A percentile compares a stretch with the other conserved stretches of the same genome.
Conservation (phyloP, 2,329 filamentous ascomycete species). For the Aureobasidium sp. region DNA sequence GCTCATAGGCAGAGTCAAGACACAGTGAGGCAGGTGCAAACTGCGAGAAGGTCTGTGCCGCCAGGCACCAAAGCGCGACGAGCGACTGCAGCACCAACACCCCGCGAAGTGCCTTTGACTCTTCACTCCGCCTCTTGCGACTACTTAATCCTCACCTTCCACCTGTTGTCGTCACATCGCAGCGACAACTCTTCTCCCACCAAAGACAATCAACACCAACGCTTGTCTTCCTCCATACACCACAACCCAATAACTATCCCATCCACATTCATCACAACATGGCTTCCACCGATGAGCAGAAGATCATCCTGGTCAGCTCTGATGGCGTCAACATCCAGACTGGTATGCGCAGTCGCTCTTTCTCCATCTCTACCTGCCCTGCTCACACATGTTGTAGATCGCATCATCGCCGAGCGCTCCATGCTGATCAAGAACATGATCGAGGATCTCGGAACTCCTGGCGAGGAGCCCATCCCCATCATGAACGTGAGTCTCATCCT, state of each 20-base stretch:
- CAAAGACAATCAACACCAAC: not conserved
- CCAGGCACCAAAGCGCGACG: not conserved
- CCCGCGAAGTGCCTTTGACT: not conserved
- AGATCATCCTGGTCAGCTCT: slow-evolving; percentile 37
- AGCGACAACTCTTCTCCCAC: not conserved
- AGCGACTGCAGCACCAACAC: not conserved
- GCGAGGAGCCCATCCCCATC: slow-evolving; percentile 69
- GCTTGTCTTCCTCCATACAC: not conserved
- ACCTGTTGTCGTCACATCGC: not conserved
- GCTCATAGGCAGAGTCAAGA: not conserved
- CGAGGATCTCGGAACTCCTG: slow-evolving; percentile 69
- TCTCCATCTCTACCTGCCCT: slow-evolving; percentile 15
- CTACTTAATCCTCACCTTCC: slow-evolving; percentile 2
- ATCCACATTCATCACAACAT: slow-evolving; percentile 21
- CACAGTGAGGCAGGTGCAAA: slow-evolving; percentile 4
- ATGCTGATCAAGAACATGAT: slow-evolving; percentile 98
- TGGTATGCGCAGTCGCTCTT: slow-evolving; percentile 23
- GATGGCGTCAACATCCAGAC: slow-evolving; percentile 39
- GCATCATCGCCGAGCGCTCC: slow-evolving; percentile 78
- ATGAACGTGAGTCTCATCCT: slow-evolving; percentile 52
- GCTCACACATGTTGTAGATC: slow-evolving; percentile 44
- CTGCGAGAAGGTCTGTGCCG: slow-evolving; percentile 1
- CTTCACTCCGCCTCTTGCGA: not conserved
- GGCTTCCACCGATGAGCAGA: slow-evolving; percentile 27
- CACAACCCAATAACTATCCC: slow-evolving; percentile 4